Evolutionary conservation across 2,329 filamentous ascomycete species (phyloP), one percentile per base, ranked within the genome.

Genomic region (Fusarium poae): DNA sequence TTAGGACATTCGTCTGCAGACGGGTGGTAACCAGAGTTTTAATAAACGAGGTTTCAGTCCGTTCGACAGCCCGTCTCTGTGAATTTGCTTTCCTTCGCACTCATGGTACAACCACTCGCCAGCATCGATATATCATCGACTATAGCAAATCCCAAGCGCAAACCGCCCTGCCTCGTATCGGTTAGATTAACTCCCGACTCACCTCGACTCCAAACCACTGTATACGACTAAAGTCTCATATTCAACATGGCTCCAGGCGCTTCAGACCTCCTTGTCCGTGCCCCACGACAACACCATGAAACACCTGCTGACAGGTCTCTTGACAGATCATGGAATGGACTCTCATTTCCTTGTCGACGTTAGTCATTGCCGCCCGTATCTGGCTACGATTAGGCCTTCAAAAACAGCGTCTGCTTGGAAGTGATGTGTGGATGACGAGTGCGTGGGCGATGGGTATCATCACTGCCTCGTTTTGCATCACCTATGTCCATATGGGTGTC

Each of bases 311-410:
- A 65, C 7, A 12, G 32, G 32, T 30, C 21, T 23, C 1, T 18
- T n/a, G 1, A 21, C 10, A 70, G 68, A 58, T 54, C 1, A 23
- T 46, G 25, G 63, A 60, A 52, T 71, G 67, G 54, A 45, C 54
- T 5, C 52, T 71, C 16, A 71, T 71, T 2, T 30, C 56, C 0
- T 50, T 70, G 11, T 68, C 69, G 0, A 46, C 56, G 1, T 3
- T 48, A 0, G 66, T 67, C 12, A 67, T 71, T 15, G 45, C 25
- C 12, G 68, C 68, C 0, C 68, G 68, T 18, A 39, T 71, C 11
- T 55, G 68, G n/a, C 62, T 71, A 3, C 57, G 68, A 18, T 42
- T 71, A 4, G 15, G 29, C 1, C 60, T 71, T 16, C 68, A 71
- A 20, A 57, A 57, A 4, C 57, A 57, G 16, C 51, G 9, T 3